Conservation (phyloP, 2,329 filamentous ascomycete genomes). For the Beauveria sp. region DNA sequence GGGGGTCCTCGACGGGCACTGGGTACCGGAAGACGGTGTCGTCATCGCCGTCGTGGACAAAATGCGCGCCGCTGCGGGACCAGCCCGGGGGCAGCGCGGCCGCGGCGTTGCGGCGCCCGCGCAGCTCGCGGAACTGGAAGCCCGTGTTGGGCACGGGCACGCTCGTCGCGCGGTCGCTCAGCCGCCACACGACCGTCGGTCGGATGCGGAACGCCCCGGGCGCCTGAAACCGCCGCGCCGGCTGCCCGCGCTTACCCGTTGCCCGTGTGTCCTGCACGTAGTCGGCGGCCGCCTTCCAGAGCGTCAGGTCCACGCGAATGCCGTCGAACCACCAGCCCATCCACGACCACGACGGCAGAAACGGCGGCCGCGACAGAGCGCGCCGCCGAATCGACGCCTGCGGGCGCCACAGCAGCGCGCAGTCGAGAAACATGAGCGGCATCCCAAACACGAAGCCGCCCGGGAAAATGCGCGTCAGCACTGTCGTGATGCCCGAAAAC, state of each 20-base stretch:
- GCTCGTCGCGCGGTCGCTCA: slow-evolving; percentile 31
- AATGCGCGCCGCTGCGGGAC: slow-evolving; percentile 28
- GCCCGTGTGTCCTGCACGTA: slow-evolving; percentile 32
- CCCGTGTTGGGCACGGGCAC: slow-evolving; percentile 30
- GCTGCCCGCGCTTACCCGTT: slow-evolving; percentile 23
- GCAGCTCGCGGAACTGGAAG: slow-evolving; percentile 30
- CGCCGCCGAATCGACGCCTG: slow-evolving; percentile 34
- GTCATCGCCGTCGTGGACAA: slow-evolving; percentile 33
- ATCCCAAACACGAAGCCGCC: slow-evolving; percentile 38
- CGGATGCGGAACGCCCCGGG: slow-evolving; percentile 31
- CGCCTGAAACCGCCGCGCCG: slow-evolving; percentile 27
- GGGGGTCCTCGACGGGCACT: slow-evolving; percentile 29
- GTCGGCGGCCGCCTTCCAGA: slow-evolving; percentile 36
- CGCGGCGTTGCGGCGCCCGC: slow-evolving; percentile 24
- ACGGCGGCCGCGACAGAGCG: slow-evolving; percentile 27
- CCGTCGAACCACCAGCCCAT: slow-evolving; percentile 41
- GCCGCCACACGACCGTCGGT: slow-evolving; percentile 29
- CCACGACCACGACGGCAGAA: slow-evolving; percentile 39
- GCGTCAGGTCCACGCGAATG: slow-evolving; percentile 31
- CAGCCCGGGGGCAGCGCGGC: slow-evolving; percentile 31
- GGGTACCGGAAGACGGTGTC: slow-evolving; percentile 34
- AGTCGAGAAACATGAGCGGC: slow-evolving; percentile 38
- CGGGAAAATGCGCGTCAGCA: slow-evolving; percentile 32
- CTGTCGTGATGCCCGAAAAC: slow-evolving; percentile 34
- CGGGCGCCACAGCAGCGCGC: slow-evolving; percentile 37